These are phyloP conservation scores for Candida dubliniensis DNA, from an alignment of 1,139 yeast genomes.

Conservation along the genomic window DNA sequence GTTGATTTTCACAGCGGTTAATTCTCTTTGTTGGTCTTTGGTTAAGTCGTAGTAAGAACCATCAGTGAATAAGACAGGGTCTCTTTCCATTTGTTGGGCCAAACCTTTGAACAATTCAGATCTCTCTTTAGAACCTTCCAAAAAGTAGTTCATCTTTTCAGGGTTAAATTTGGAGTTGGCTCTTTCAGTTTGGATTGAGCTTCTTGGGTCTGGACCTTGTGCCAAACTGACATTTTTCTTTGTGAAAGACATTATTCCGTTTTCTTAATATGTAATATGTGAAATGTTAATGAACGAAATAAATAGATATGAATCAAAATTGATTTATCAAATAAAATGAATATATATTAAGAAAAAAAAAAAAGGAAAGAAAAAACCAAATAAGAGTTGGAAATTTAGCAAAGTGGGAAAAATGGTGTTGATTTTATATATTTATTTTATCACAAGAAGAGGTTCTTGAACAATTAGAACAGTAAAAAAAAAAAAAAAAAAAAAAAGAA, in stretches of 20 bases:
- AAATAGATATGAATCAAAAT: background rate
- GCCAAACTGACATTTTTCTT: slow-evolving; percentile 14
- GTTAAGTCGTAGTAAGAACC: slow-evolving; percentile 38
- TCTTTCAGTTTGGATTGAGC: slow-evolving; percentile 36
- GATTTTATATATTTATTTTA: slow-evolving; percentile 7
- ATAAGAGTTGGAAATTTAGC: slow-evolving; percentile 4
- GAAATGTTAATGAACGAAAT: background rate
- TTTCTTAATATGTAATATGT: slow-evolving; percentile 1
- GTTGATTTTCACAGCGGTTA: slow-evolving; percentile 37
- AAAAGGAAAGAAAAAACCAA: background rate
- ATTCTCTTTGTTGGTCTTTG: slow-evolving; percentile 38
- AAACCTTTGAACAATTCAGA: slow-evolving; percentile 30
- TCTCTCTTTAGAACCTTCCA: slow-evolving; percentile 40
- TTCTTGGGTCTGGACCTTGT: slow-evolving; percentile 37
- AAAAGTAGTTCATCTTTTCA: slow-evolving; percentile 38
- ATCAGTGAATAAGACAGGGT: slow-evolving; percentile 38
- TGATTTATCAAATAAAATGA: no score
- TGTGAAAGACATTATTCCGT: slow-evolving; percentile 13
- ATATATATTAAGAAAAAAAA: slow-evolving; percentile 3
- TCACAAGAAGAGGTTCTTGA: background rate
- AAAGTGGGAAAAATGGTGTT: slow-evolving; percentile 6
- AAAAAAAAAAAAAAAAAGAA: background rate
- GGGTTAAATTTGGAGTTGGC: slow-evolving; percentile 30
- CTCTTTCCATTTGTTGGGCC: slow-evolving; percentile 44
- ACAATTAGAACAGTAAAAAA: slow-evolving; percentile 1